A percentile compares a stretch with the other conserved stretches of the same genome.
Conservation (phyloP, 2,329 filamentous ascomycete genomes). For the Epichloe scottii region DNA sequence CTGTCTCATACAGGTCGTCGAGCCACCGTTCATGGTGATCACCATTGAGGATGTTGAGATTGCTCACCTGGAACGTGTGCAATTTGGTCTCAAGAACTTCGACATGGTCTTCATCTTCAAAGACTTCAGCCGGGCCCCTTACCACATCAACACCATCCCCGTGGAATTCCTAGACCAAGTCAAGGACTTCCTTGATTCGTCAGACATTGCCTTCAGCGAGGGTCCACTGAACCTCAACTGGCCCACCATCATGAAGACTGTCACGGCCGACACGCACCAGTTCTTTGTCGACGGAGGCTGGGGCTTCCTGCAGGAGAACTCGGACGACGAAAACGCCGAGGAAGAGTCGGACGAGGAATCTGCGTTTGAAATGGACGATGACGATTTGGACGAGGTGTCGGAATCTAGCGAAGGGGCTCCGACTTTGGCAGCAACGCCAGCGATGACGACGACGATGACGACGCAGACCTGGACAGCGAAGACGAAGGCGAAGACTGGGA, state of each 20-base stretch:
- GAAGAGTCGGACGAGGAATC: constrained; percentile 81
- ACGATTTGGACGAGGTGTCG: constrained; percentile 71
- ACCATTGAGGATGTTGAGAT: constrained; percentile 94
- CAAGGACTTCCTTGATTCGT: constrained; percentile 94
- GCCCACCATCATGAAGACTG: constrained; percentile 99
- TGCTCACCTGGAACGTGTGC: constrained; percentile 87
- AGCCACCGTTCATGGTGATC: constrained; percentile 92
- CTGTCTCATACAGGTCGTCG: constrained; percentile 90
- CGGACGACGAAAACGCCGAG: constrained; percentile 67
- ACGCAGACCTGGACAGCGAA: constrained; percentile 51
- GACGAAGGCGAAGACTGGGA: constrained; percentile 88
- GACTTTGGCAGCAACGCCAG: constrained; percentile 88
- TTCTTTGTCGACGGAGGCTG: constrained; percentile 96
- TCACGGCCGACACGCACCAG: constrained; percentile 81
- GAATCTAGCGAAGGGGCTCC: constrained; percentile 72
- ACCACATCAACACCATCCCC: constrained; percentile 95
- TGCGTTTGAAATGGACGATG: constrained; percentile 82
- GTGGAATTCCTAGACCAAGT: constrained; percentile 90
- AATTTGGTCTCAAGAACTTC: constrained; percentile 97
- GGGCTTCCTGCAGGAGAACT: constrained; percentile 81
- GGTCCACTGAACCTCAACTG: constrained; percentile 96
- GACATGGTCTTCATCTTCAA: constrained; percentile 98
- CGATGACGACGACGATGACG: constrained; percentile 63
- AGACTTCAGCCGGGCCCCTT: constrained; percentile 80
- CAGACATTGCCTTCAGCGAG: constrained; percentile 88